Conservation (phyloP, 129 eudicot species). For the Smallanthus sonchifolius region DNA sequence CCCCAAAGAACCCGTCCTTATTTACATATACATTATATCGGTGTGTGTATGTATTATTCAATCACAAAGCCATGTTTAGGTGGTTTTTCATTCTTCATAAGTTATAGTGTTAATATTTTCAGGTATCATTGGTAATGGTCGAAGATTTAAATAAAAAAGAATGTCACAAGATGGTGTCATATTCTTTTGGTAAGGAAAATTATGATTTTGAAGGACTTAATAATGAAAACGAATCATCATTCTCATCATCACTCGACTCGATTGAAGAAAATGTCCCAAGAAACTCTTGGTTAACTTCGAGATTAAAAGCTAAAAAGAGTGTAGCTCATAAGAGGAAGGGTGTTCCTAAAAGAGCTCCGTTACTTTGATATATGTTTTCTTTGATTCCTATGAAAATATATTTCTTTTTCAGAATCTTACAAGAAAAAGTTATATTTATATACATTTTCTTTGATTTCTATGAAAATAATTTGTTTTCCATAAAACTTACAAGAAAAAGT, state of each 20-base stretch:
- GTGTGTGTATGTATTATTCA: no score
- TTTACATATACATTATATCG: no score
- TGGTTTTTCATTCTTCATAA: background rate
- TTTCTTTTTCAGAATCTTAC: background rate
- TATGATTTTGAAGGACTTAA: conserved; percentile 10
- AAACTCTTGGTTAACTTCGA: conserved; percentile 34
- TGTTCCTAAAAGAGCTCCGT: conserved; percentile 55
- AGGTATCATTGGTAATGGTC: conserved; percentile 24
- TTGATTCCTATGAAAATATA: background rate
- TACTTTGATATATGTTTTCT: conserved; percentile 26
- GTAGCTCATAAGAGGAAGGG: conserved; percentile 51
- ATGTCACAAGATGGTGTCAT: conserved; percentile 16
- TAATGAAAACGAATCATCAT: conserved; percentile 25
- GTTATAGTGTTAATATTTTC: background rate
- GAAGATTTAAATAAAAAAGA: conserved; percentile 20
- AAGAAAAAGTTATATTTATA: background rate
- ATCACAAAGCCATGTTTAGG: no score
- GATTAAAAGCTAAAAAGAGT: conserved; percentile 36
- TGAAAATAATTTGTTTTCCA: background rate
- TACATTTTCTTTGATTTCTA: background rate
- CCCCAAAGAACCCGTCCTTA: no score
- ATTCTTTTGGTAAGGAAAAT: conserved; percentile 18
- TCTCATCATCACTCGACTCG: conserved; percentile 36
- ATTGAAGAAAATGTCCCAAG: conserved; percentile 34
- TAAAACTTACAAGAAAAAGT: background rate